phyloP scores from a whole-genome alignment of 2,329 filamentous ascomycete genomes.

The Fusarium denticulatum region DNA sequence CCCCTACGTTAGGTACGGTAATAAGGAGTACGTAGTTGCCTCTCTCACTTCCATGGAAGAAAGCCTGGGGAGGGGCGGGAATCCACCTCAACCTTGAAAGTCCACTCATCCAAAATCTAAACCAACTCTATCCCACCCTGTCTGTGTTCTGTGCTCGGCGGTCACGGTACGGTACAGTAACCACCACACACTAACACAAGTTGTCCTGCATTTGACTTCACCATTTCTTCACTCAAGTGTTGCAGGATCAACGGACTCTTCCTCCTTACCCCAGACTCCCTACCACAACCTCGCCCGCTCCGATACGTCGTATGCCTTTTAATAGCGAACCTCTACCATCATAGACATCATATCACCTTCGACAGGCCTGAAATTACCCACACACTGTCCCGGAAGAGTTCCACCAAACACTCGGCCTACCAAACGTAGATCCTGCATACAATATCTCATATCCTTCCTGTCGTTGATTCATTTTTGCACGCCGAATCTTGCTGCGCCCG shows the following conservation, averaged over 20 bases:
- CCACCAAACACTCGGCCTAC: conserved; percentile 24
- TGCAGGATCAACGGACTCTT: conserved; percentile 13
- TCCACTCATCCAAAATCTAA: conserved; percentile 34
- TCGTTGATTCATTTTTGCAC: not conserved
- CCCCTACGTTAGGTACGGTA: not conserved
- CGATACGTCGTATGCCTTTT: conserved; percentile 9
- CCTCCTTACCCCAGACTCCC: not conserved
- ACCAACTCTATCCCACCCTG: conserved; percentile 11
- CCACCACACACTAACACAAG: conserved; percentile 18
- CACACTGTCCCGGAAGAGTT: conserved; percentile 22
- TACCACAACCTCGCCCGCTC: conserved; percentile 4
- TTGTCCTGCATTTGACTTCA: conserved; percentile 17
- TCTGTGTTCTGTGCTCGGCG: conserved; percentile 4
- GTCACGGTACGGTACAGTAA: conserved; percentile 28
- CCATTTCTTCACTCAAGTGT: conserved; percentile 2
- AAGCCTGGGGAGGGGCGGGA: conserved; percentile 20
- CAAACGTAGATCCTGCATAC: conserved; percentile 31
- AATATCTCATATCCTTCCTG: conserved; percentile 13
- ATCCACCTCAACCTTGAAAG: conserved; percentile 22
- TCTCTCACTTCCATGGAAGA: not conserved
- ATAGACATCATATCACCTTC: conserved; percentile 11
- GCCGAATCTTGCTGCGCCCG: conserved; percentile 13
- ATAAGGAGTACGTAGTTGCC: conserved; percentile 1
- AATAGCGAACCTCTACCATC: conserved; percentile 27
- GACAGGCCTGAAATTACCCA: conserved; percentile 3